phyloP scores from a whole-genome alignment of 176 grass and related monocot species.

The Puccinellia tenuiflora region DNA sequence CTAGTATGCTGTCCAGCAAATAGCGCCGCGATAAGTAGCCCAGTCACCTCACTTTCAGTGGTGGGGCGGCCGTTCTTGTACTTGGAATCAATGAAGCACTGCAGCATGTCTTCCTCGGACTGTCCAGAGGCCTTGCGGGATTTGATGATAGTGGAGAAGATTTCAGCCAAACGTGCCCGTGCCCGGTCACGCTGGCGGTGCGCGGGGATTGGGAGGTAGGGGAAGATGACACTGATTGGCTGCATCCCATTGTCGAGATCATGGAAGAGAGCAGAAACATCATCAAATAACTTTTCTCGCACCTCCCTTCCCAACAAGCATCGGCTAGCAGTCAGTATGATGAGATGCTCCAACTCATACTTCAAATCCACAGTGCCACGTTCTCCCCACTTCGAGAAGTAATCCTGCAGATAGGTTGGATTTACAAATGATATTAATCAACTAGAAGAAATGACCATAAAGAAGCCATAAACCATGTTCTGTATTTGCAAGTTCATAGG shows the following conservation, averaged over 20 bases:
- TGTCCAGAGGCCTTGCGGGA: conserved; percentile 78
- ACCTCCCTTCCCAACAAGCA: conserved; percentile 93
- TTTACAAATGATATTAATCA: not conserved
- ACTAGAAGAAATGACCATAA: not conserved
- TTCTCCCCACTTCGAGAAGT: conserved; percentile 98
- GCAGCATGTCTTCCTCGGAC: conserved; percentile 89
- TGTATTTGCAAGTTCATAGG: not conserved
- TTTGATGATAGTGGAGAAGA: conserved; percentile 84
- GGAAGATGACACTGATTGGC: conserved; percentile 89
- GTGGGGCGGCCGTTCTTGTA: conserved; percentile 86
- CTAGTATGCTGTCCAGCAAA: conserved; percentile 98
- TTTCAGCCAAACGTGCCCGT: conserved; percentile 67
- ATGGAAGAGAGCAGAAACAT: conserved; percentile 95
- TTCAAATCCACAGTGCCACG: conserved; percentile 90
- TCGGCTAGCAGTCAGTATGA: conserved; percentile 92
- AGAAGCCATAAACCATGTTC: not conserved
- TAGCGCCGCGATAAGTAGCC: conserved; percentile 82
- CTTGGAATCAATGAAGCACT: conserved; percentile 97
- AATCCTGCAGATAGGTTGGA: conserved; percentile 48
- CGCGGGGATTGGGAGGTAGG: conserved; percentile 81
- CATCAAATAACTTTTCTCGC: conserved; percentile 91
- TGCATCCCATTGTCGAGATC: conserved; percentile 95
- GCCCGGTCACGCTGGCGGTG: conserved; percentile 71
- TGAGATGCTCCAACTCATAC: conserved; percentile 94
- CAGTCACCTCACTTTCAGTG: conserved; percentile 74